These are phyloP conservation scores for Graphilbum fragrans DNA, from an alignment of 2,329 filamentous ascomycete genomes.

Conservation along the genomic window DNA sequence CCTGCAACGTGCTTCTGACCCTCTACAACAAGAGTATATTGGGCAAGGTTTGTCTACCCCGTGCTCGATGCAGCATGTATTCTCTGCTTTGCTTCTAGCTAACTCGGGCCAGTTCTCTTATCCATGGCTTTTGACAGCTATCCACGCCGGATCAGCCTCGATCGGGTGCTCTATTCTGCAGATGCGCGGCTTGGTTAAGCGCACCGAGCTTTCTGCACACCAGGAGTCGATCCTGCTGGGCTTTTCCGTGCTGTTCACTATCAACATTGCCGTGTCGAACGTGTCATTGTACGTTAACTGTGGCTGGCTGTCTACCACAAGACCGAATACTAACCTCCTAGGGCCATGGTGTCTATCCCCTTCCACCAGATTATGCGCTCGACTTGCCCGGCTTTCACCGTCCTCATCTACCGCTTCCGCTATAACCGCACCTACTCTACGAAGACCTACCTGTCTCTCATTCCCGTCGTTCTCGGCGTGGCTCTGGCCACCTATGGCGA, in stretches of 20 bases:
- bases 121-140: slow-evolving; percentile 13
- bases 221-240: slow-evolving; percentile 10
- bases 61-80: not conserved
- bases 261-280: slow-evolving; percentile 14
- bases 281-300: slow-evolving; percentile 7
- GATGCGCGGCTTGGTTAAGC: slow-evolving; percentile 8
- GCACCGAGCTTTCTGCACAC: slow-evolving; percentile 4
- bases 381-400: slow-evolving; percentile 48
- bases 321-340: not conserved
- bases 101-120: slow-evolving; percentile 6
- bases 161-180: slow-evolving; percentile 10
- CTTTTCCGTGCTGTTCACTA: slow-evolving; percentile 12
- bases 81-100: not conserved
- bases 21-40: slow-evolving; percentile 13
- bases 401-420: slow-evolving; percentile 45
- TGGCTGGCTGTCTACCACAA: not conserved
- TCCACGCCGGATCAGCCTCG: slow-evolving; percentile 12
- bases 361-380: slow-evolving; percentile 55
- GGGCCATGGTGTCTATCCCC: slow-evolving; percentile 35
- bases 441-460: slow-evolving; percentile 45
- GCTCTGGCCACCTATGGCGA: slow-evolving; percentile 49
- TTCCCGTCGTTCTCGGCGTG: slow-evolving; percentile 48
- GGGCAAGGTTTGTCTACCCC: slow-evolving; percentile 5
- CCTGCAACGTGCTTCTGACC: slow-evolving; percentile 12
- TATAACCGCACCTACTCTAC: slow-evolving; percentile 42